Conservation (phyloP, 2,329 filamentous ascomycete genomes). For the Ceratocystis ficicola region DNA sequence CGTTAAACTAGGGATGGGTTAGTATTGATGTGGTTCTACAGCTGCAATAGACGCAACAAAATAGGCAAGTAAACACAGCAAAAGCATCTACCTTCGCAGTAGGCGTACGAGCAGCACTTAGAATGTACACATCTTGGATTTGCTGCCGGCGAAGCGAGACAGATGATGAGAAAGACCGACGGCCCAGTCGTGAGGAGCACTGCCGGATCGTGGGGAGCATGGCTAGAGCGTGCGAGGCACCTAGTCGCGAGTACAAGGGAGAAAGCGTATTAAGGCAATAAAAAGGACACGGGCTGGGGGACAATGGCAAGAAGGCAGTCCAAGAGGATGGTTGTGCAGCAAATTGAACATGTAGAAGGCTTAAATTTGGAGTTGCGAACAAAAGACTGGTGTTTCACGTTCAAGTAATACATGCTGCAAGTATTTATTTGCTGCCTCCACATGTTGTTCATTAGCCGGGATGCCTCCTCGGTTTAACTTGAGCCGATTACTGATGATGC, state of each 20-base stretch:
- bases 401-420: background rate
- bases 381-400: slow-evolving; percentile 6
- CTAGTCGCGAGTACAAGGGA: background rate
- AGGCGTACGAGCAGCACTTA: slow-evolving; percentile 80
- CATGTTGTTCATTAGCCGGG: background rate
- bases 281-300: background rate
- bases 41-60: background rate
- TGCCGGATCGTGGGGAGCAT: background rate
- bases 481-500: background rate
- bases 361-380: background rate
- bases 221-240: background rate
- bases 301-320: background rate
- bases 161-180: slow-evolving; percentile 35
- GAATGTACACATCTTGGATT: slow-evolving; percentile 83
- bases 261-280: background rate
- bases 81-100: slow-evolving; percentile 58
- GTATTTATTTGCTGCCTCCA: background rate
- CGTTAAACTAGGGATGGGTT: slow-evolving; percentile 62
- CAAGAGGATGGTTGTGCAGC: background rate
- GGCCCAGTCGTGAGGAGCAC: background rate
- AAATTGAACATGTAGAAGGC: background rate
- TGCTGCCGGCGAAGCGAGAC: slow-evolving; percentile 47
- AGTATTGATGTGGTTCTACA: background rate
- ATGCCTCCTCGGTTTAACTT: slow-evolving; percentile 13
- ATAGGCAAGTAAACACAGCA: background rate